Conservation (phyloP, 192 early-diverging fungal genomes). For the Coemansia sp. region DNA sequence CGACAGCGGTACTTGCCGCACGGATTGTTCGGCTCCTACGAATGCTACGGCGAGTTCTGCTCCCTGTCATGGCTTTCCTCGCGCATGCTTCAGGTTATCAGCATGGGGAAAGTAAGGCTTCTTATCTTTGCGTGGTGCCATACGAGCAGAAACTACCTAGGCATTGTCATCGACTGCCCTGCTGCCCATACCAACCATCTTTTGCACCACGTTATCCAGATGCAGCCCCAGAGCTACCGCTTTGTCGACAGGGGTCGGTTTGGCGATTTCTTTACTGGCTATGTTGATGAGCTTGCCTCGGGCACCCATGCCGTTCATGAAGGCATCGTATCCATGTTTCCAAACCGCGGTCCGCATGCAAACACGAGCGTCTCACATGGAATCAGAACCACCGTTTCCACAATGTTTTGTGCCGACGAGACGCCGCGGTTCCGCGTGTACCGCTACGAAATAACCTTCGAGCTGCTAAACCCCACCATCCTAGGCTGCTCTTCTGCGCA, state of each 20-base stretch:
- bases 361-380: constrained; percentile 26
- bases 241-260: constrained; percentile 42
- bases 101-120: constrained; percentile 27
- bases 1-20: constrained; percentile 17
- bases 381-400: constrained; percentile 39
- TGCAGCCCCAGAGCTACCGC: constrained; percentile 41
- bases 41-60: constrained; percentile 47
- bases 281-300: constrained; percentile 27
- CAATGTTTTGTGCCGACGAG: constrained; percentile 49
- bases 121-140: constrained; percentile 49
- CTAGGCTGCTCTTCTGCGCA: constrained; percentile 30
- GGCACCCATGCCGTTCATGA: constrained; percentile 29
- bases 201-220: constrained; percentile 46
- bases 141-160: constrained; percentile 40
- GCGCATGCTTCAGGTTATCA: constrained; percentile 46
- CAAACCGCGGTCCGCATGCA: constrained; percentile 37
- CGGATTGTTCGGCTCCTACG: constrained; percentile 48
- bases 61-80: constrained; percentile 47
- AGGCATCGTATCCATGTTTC: constrained; percentile 35
- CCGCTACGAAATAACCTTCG: constrained; percentile 45
- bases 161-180: constrained; percentile 36
- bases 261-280: constrained; percentile 36
- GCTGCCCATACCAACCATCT: neutral
- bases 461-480: constrained; percentile 21
- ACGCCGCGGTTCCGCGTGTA: constrained; percentile 31